Evolutionary conservation across 2,329 filamentous ascomycete genomes (phyloP), one percentile per base, ranked within the genome.

Genomic region (Botryotinia convoluta): DNA sequence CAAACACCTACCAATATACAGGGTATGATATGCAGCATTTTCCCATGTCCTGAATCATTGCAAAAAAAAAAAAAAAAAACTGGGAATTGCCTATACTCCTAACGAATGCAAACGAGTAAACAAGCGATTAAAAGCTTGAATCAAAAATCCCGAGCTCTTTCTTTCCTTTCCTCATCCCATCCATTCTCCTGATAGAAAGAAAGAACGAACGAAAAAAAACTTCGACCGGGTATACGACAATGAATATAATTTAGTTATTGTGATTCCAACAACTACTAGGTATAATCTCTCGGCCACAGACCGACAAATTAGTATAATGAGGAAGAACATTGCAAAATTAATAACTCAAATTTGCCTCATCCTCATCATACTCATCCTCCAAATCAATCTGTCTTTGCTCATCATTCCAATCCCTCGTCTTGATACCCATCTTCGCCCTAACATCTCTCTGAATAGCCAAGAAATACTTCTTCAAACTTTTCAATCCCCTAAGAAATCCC

Each of bases 401-500:
- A 39, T 71, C 69, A 54, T n/a, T 37, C 37, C 60, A 71, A 65
- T 71, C 69, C 22, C 45, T 39, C 26, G 59, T 48, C 20, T 48
- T 51, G n/a, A 72, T 76, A 9, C 73, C 77, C 73, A 77, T 73
- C 60, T 79, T 75, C 10, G 64, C 86, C 82, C 67, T 84, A 70
- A 95, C 87, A 76, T 98, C 95, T 78, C 89, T 89, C 84, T 96
- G 91, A 71, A 99, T 98, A 72, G 90, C 89, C 78, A 95, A 87
- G 79, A 99, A 97, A 81, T 98, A 98, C 80, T 90, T 88, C 73
- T 90, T 88, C 77, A 99, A 84, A 4, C 91, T 93, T 69, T 91
- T 87, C 74, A 99, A 83, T 0, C 96, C 96, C 72, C 95, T 91
- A 59, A 99, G 85, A 79, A 98, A 99, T 0, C 96, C 96, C 42